Percentiles rank a stretch among this genome's conserved stretches.
phyloP scores from a whole-genome alignment of 2,329 filamentous ascomycete species.

The Zymoseptoria passerinii region DNA sequence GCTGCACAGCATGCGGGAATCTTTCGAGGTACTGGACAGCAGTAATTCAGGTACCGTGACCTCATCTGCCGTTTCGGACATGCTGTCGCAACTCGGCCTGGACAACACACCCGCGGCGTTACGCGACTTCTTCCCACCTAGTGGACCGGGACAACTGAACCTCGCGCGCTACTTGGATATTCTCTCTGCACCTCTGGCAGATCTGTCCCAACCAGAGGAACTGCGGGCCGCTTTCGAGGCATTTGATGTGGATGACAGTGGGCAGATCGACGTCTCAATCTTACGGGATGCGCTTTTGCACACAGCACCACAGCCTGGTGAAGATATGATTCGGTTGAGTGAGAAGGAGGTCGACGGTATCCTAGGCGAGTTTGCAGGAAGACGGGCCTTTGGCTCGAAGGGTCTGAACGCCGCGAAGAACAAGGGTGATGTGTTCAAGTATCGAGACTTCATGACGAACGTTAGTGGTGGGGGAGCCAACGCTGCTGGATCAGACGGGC shows the following conservation, averaged over 20 bases:
- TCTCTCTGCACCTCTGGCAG: constrained; percentile 63
- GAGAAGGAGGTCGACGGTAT: constrained; percentile 75
- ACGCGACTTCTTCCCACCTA: constrained; percentile 73
- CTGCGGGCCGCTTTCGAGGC: constrained; percentile 85
- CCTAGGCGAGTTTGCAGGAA: constrained; percentile 76
- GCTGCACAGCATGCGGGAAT: constrained; percentile 79
- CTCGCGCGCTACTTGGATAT: constrained; percentile 80
- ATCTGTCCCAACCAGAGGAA: constrained; percentile 69
- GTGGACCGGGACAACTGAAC: constrained; percentile 57
- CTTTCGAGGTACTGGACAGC: constrained; percentile 85
- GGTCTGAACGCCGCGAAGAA: constrained; percentile 38
- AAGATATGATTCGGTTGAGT: constrained; percentile 47
- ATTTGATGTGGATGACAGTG: constrained; percentile 92
- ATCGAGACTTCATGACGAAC: constrained; percentile 75
- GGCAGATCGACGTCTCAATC: constrained; percentile 78
- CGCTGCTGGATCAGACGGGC: constrained; percentile 7
- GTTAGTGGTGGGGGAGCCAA: constrained; percentile 32
- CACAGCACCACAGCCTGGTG: constrained; percentile 68
- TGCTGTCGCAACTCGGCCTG: constrained; percentile 77
- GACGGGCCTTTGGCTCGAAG: constrained; percentile 67
- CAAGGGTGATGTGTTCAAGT: constrained; percentile 81
- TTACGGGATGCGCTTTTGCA: constrained; percentile 74
- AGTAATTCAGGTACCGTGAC: constrained; percentile 79
- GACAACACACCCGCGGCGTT: constrained; percentile 63
- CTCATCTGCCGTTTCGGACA: constrained; percentile 75